phyloP scores from a whole-genome alignment of 2,329 filamentous ascomycete species.

The Exophiala alcalophila region DNA sequence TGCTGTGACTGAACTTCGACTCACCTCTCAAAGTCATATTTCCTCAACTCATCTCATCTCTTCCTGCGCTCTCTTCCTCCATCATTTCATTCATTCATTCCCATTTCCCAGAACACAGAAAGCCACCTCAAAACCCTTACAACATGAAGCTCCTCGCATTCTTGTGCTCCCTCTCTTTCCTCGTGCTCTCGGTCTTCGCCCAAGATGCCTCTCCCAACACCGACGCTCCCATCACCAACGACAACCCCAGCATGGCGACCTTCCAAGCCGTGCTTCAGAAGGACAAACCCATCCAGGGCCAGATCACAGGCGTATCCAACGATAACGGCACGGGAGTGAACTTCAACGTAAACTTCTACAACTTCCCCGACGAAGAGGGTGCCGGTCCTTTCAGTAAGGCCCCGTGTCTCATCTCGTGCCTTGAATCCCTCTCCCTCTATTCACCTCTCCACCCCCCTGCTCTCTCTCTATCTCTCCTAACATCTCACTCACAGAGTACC shows the following conservation, averaged over 20 bases:
- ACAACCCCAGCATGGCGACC: conserved; percentile 55
- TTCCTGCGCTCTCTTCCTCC: not conserved
- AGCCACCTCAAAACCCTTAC: not conserved
- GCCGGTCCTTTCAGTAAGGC: conserved; percentile 60
- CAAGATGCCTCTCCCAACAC: conserved; percentile 35
- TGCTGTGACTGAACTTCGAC: conserved; percentile 1
- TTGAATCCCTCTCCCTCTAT: no score
- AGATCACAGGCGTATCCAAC: conserved; percentile 47
- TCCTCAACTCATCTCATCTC: not conserved
- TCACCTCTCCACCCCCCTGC: not conserved
- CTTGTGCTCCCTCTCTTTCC: conserved; percentile 26
- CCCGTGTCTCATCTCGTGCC: no score
- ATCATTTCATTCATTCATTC: conserved; percentile 1
- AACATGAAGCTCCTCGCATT: conserved; percentile 28
- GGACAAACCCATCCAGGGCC: conserved; percentile 56
- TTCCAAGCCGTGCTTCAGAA: conserved; percentile 57
- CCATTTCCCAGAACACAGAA: not conserved
- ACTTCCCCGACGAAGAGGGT: conserved; percentile 53
- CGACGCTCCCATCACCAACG: conserved; percentile 51
- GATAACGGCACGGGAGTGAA: conserved; percentile 55
- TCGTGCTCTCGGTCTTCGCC: conserved; percentile 28
- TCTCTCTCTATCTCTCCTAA: not conserved
- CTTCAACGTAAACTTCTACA: conserved; percentile 56
- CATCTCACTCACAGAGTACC: conserved; percentile 56
- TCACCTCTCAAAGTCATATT: not conserved